phyloP scores from a whole-genome alignment of 306 rosid species.

The Acacia melanoxylon region DNA sequence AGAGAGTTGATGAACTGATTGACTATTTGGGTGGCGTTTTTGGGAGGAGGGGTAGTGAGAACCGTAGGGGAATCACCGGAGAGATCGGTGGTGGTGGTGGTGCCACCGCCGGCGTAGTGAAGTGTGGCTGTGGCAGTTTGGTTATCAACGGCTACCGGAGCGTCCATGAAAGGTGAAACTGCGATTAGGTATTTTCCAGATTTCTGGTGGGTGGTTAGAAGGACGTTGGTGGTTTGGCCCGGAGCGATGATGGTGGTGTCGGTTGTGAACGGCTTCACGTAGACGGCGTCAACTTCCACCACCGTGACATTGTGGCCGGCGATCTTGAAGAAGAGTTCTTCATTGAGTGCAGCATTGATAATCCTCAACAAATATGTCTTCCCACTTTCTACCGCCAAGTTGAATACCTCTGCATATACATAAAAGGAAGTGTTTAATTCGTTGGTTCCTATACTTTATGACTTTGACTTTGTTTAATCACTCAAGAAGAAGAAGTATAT shows the following conservation, averaged over 20 bases:
- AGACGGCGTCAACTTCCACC: neutral
- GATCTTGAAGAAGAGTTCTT: neutral
- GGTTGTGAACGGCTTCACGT: neutral
- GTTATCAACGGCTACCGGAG: slow-evolving; percentile 63
- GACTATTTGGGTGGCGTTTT: slow-evolving; percentile 59
- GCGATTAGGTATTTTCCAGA: slow-evolving; percentile 63
- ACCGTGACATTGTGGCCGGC: neutral
- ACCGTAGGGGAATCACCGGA: neutral
- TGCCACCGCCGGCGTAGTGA: slow-evolving; percentile 43
- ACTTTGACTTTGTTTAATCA: neutral
- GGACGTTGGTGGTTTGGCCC: neutral
- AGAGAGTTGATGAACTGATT: slow-evolving; percentile 52
- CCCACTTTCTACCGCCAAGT: neutral
- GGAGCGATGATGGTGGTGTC: neutral
- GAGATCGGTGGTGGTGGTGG: slow-evolving; percentile 34
- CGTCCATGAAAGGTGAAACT: slow-evolving; percentile 78
- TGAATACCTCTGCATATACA: neutral
- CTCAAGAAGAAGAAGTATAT: too few species aligned
- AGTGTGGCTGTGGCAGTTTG: slow-evolving; percentile 65
- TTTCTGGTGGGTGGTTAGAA: neutral
- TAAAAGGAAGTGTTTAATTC: too few species aligned
- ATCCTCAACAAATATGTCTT: neutral
- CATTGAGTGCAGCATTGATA: neutral
- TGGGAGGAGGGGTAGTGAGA: slow-evolving; percentile 59
- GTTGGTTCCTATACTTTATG: too few species aligned